Base-by-base conservation (phyloP, 768 basidiomycete species). In the Rhodotorula paludigena region DNA sequence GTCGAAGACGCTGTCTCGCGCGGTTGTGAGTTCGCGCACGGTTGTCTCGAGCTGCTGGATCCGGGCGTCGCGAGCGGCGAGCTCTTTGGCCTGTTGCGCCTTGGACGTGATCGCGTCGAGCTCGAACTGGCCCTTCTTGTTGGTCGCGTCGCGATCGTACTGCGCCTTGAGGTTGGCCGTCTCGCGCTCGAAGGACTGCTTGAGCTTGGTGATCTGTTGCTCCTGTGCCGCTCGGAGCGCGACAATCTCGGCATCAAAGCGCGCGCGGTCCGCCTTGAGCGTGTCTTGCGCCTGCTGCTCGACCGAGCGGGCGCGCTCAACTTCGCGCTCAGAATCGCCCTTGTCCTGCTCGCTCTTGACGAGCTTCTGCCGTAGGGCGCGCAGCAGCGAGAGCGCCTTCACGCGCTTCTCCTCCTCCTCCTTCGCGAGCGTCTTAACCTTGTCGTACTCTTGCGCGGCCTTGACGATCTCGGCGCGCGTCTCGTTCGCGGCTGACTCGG, bases 331-430 rank as follows among this genome's bases (percentile, higher is more conserved):
- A 63, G 74, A 79, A 60, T 82, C 82, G 57, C 76, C 79, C 62
- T 77, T 84, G 64, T 84, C 86, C 77, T 92, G 92, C 79, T 98
- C 94, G 10, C 91, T 87, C 76, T 92, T 97, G 36, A 97, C 90
- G n/a, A 94, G 81, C 78, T 97, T 99, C 79, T 92, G 87, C 62
- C 96, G 81, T n/a, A 98, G 90, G 3, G 92, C 92, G 80, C 97
- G 97, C 64, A 99, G 81, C 35, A 97, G 80, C 57, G 86, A 88
- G 71, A 98, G 88, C 0, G 93, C 93, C 75, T 98, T 99, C 28
- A 86, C 85, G 20, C 94, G 86, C 79, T 99, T 98, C 79, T 99
- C 96, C 78, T 98, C 96, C 76, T 98, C 96, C 68, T 97, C 93
- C 77, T 90, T 96, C 10, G 86, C 87, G 16, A 81, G 62, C 28